Percentiles rank a stretch among this genome's conserved stretches.
Evolutionary conservation across 1,284 basidiomycete species (phyloP).

Genomic region (Peniophora sp.): DNA sequence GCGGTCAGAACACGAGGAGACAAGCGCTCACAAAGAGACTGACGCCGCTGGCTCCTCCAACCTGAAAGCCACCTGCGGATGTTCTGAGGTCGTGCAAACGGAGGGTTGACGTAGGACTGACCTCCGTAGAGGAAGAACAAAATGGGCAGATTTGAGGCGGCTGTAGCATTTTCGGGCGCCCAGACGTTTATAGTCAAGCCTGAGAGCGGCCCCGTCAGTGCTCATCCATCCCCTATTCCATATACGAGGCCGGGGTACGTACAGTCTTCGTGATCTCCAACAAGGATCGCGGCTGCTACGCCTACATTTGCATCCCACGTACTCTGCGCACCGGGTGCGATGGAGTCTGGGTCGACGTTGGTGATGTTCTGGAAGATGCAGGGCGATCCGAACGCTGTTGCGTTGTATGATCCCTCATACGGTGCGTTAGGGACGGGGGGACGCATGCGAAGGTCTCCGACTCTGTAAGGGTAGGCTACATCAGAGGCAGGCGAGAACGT

Average conservation of each 20-base stretch:
- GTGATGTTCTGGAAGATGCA: conserved; percentile 41
- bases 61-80: conserved; percentile 33
- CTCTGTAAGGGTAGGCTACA: conserved; percentile 5
- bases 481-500: not conserved
- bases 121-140: conserved; percentile 40
- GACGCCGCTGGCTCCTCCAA: conserved; percentile 29
- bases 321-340: not conserved
- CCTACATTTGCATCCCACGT: conserved; percentile 15
- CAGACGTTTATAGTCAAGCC: conserved; percentile 54
- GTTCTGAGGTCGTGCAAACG: too few species aligned
- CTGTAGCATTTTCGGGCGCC: conserved; percentile 31
- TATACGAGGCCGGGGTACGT: conserved; percentile 14
- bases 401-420: conserved; percentile 32
- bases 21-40: conserved; percentile 9
- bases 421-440: conserved; percentile 33
- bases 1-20: conserved; percentile 12
- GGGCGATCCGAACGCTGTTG: conserved; percentile 33
- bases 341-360: conserved; percentile 20
- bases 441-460: conserved; percentile 29
- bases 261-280: conserved; percentile 42
- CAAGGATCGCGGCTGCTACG: conserved; percentile 24
- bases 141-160: conserved; percentile 42
- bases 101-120: conserved; percentile 14
- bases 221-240: not conserved
- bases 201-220: conserved; percentile 12